Base-by-base conservation (phyloP, 768 basidiomycete species). In the Mycena indigotica region DNA sequence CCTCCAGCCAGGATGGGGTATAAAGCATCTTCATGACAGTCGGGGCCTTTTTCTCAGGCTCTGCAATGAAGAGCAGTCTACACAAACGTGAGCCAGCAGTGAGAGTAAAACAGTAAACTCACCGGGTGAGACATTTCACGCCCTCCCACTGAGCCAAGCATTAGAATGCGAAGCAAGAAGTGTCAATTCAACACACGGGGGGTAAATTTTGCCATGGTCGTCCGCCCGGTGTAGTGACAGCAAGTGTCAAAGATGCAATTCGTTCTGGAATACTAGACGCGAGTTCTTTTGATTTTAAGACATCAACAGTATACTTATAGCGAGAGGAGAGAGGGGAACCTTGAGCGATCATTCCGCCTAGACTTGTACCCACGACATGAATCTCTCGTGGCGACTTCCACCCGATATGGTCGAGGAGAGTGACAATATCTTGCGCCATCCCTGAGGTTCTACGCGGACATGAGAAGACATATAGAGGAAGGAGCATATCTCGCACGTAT, bases 291-390 rank as follows among this genome's bases (percentile, higher is more conserved):
- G 16, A n/a, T n/a, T n/a, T n/a, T n/a, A n/a, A n/a, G n/a, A n/a
- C n/a, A n/a, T n/a, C n/a, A n/a, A n/a, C n/a, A n/a, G 35, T 17
- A 39, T 29, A 28, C 28, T 28, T 35, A 30, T 28, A 32, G 35
- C 48, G 40, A 26, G 49, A 49, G 6, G n/a, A 21, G 29, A 5
- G 28, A 15, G 2, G 35, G 4, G n/a, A 24, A 17, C 88, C 87
- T 72, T 89, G 87, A 0, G 89, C 84, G 52, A 91, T 89, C 91
- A 92, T 93, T 4, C 91, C 91, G 2, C 91, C 91, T 5, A 94
- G 70, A 40, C 89, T 91, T 23, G 83, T 71, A 5, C 91, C 88
- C n/a, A 93, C 86, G 28, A 93, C 70, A 65, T 93, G 85, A 6
- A 93, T 50, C 50, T 81, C 78, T 6, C 81, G 80, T 8, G 80